Evolutionary conservation across 441 rosid genomes (phyloP), one percentile per base, ranked within the genome.

Genomic region (Populus tomentosa): DNA sequence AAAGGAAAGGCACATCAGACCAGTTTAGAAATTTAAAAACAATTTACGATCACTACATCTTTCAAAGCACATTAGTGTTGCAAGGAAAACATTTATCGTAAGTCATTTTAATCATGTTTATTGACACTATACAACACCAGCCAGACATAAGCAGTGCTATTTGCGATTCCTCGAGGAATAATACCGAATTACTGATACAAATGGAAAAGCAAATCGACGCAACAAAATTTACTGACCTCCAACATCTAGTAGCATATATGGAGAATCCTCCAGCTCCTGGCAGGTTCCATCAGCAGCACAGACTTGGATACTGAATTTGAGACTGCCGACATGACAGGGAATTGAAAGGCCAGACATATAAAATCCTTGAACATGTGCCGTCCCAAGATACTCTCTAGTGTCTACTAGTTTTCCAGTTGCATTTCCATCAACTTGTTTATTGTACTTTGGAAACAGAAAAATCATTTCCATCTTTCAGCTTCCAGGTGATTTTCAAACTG

Each of bases 291-390:
- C 90, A 46, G 30, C 63, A 28, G 74, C 74, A 62, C 90, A 86
- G 0, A 79, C 80, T 84, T 93, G 97, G 80, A 95, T 78, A 21
- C 87, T 69, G 80, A 95, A 90, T 72, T 84, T 85, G 74, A 93
- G 85, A 73, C 82, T 71, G 67, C 74, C 46, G 69, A 82, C 80
- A 20, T 77, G 81, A 1, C 90, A 67, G 66, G 89, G 85, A 69
- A 93, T 69, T 36, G 77, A 79, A 71, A 90, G 86, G 33, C 85
- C 80, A 9, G 91, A 88, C 13, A 93, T 80, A 38, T 92, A 93
- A 79, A 86, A 95, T 13, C 86, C 84, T 11, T 87, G 70, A 3
- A 88, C 87, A 28, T 85, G 75, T 40, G 97, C 89, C 6, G 78
- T 80, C 38, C 99, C 98, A 3, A 95, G 78, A 73, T 86, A 90